These are phyloP conservation scores for Didymella sp. DNA, from an alignment of 2,329 filamentous ascomycete genomes.

Conservation along the genomic window DNA sequence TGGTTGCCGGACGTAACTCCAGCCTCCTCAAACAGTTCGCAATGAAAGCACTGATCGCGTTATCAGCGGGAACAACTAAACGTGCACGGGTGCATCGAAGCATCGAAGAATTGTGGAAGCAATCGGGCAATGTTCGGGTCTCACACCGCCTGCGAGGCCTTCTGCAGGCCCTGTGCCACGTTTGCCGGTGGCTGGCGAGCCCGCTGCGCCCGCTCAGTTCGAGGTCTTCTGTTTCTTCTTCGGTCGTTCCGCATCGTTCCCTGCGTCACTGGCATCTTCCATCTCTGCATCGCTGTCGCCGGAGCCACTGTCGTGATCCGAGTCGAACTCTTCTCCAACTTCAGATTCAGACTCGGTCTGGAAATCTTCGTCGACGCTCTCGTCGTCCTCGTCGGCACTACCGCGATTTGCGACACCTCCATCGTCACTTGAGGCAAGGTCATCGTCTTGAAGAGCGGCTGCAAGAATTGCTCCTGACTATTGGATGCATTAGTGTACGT, in stretches of 20 bases:
- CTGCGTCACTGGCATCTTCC: slow-evolving; percentile 65
- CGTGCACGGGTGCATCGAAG: slow-evolving; percentile 31
- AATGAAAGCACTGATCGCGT: slow-evolving; percentile 12
- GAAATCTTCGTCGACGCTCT: slow-evolving; percentile 96
- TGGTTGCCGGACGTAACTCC: slow-evolving; percentile 29
- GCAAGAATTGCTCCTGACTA: slow-evolving; percentile 69
- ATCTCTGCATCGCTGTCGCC: slow-evolving; percentile 70
- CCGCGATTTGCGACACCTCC: slow-evolving; percentile 80
- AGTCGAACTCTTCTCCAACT: slow-evolving; percentile 95
- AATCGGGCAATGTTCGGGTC: slow-evolving; percentile 28
- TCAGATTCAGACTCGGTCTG: slow-evolving; percentile 90
- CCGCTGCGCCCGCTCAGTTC: slow-evolving; percentile 34
- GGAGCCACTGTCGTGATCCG: slow-evolving; percentile 84
- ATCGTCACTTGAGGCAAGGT: slow-evolving; percentile 78
- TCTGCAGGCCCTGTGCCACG: slow-evolving; percentile 8
- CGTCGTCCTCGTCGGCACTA: slow-evolving; percentile 93
- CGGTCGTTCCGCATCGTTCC: slow-evolving; percentile 61
- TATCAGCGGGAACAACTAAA: slow-evolving; percentile 19
- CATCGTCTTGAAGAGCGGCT: slow-evolving; percentile 82
- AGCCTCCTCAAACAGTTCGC: slow-evolving; percentile 9
- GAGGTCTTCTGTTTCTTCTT: slow-evolving; percentile 69
- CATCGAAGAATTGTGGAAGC: slow-evolving; percentile 31
- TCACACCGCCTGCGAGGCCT: slow-evolving; percentile 19
- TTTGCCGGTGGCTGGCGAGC: slow-evolving; percentile 8
- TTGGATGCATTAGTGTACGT: slow-evolving; percentile 33